These are phyloP conservation scores for Cladosporium cucumerinum DNA, from an alignment of 2,329 filamentous ascomycete species.

Conservation along the genomic window DNA sequence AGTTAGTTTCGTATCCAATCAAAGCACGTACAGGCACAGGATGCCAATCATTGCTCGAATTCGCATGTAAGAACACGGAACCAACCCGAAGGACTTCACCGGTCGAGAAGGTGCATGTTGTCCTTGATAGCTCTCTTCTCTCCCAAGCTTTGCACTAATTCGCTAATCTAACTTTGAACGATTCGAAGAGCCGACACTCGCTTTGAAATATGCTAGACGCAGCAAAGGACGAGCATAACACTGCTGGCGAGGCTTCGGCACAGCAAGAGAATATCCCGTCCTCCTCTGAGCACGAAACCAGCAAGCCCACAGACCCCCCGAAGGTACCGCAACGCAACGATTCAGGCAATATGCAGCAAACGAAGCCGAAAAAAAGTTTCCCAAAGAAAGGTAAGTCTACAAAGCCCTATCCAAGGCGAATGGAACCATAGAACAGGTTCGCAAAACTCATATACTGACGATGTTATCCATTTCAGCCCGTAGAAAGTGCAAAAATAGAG, in stretches of 20 bases:
- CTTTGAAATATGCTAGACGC: background rate
- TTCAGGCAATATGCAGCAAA: background rate
- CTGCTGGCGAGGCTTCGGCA: background rate
- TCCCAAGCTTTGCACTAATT: background rate
- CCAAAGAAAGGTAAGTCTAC: background rate
- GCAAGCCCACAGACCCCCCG: background rate
- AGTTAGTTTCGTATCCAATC: background rate
- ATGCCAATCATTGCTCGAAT: background rate
- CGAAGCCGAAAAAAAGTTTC: background rate
- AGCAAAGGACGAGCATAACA: background rate
- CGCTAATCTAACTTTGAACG: background rate
- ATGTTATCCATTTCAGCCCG: background rate
- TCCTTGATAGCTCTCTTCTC: background rate
- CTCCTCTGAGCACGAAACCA: background rate
- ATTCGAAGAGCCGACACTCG: background rate
- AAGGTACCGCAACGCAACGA: background rate
- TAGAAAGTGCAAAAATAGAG: background rate
- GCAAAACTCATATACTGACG: background rate
- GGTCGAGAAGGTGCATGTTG: background rate
- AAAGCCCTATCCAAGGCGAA: background rate
- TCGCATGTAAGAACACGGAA: background rate
- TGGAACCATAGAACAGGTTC: background rate
- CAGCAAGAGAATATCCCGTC: background rate
- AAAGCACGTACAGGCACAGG: background rate
- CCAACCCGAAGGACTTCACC: background rate